Base-by-base conservation (phyloP, 352 stramenopile species). In the Globisporangium uncinulatum region DNA sequence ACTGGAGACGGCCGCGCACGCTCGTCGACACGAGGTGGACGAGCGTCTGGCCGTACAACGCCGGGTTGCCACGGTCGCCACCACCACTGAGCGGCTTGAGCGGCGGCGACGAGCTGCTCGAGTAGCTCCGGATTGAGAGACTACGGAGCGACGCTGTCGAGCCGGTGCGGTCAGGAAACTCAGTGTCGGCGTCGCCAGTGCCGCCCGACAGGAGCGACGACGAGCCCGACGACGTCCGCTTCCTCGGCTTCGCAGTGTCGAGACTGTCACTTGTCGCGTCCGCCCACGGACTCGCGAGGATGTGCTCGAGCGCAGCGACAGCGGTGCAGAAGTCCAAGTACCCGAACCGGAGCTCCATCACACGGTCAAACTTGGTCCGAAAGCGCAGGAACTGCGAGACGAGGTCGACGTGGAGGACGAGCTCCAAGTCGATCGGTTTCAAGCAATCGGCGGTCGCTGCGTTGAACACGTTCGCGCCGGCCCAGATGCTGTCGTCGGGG, bases 311-410 rank as follows among this genome's bases (percentile, higher is more conserved):
- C 6, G 83, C 78, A 21, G 70, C 70, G 7, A 84, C 62, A 9
- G 88, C 67, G 5, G 83, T 88, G 51, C 73, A 88, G 20, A 89
- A 88, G 45, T 94, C 85, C 60, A 94, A 57, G 53, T 94, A 94
- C 1, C 85, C 85, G 42, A 92, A 94, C 9, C 85, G 77, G 31
- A 94, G 61, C 36, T 92, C 79, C 61, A 94, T 77, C 24, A 92
- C 75, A 6, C 78, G 75, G 56, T 94, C 76, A 58, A 92, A 89
- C 6, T 74, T 86, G 17, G 78, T 75, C 42, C 80, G 79, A 21
- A 89, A 79, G 0, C 76, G 73, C 4, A 91, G 58, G 48, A 91
- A 91, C 21, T 69, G 66, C 3, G 67, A 83, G 14, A 54, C 66
- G 29, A 91, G 69, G 56, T 91, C 79, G 57, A 90, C 70, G 42